phyloP scores from a whole-genome alignment of 306 rosid species.

The Hippophae rhamnoides region DNA sequence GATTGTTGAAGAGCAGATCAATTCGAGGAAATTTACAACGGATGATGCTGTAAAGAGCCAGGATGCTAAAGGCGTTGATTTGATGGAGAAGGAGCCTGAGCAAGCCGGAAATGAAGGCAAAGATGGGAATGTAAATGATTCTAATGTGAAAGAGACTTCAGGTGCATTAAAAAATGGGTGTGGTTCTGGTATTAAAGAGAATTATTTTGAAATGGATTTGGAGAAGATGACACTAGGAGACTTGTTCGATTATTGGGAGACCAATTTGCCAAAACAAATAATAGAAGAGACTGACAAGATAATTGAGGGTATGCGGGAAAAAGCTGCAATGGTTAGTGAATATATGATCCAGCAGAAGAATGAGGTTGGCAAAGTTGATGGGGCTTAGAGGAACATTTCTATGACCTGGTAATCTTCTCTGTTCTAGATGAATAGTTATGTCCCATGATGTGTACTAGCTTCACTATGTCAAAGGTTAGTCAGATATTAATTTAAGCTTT shows the following conservation, averaged over 20 bases:
- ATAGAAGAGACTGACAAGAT: not conserved
- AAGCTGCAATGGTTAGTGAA: not conserved
- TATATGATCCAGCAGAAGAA: not conserved
- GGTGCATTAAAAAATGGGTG: not conserved
- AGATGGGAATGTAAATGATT: conserved; percentile 12
- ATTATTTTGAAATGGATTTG: not conserved
- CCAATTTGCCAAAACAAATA: not conserved
- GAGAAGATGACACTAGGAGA: not conserved
- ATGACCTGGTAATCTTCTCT: too few species aligned
- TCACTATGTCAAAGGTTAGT: too few species aligned
- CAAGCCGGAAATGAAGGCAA: conserved; percentile 11
- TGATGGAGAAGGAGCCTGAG: not conserved
- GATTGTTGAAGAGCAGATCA: conserved; percentile 4
- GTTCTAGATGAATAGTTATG: too few species aligned
- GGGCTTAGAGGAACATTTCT: not conserved
- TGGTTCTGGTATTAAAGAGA: not conserved
- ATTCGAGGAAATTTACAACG: not conserved
- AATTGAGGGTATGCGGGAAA: not conserved
- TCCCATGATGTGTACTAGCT: too few species aligned
- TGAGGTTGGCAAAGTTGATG: not conserved
- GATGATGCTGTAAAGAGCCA: not conserved
- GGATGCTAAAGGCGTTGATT: not conserved
- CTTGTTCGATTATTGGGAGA: not conserved
- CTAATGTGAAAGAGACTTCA: conserved; percentile 11
- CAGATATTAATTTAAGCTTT: too few species aligned